These are phyloP conservation scores for Aureobasidium sp. DNA, from an alignment of 2,329 filamentous ascomycete species.

Conservation along the genomic window DNA sequence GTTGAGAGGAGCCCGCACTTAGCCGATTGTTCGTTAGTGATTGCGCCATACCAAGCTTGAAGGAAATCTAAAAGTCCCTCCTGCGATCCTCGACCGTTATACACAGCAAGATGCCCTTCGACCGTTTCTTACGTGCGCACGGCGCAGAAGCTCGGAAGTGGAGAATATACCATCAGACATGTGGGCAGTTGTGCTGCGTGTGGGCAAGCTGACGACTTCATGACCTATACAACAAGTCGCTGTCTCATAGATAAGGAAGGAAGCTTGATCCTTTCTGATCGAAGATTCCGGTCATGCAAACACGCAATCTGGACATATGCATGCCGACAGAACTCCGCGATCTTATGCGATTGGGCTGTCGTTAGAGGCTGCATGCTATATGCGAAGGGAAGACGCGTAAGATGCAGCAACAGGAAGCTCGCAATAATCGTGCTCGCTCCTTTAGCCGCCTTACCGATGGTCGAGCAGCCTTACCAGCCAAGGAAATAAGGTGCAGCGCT, in stretches of 20 bases:
- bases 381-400: neutral
- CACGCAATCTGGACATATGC: neutral
- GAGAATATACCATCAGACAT: neutral
- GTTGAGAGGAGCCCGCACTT: neutral
- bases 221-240: neutral
- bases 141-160: neutral
- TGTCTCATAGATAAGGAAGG: slow-evolving; percentile 1
- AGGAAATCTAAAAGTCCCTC: neutral
- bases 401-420: neutral
- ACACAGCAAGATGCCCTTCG: too few species aligned
- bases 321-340: neutral
- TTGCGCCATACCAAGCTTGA: neutral
- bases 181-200: too few species aligned
- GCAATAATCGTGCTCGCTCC: neutral
- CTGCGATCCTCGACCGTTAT: neutral
- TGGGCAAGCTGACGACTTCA: neutral
- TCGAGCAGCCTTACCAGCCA: neutral
- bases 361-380: neutral
- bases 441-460: neutral
- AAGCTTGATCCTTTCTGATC: neutral
- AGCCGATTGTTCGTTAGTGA: neutral
- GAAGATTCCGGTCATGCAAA: neutral
- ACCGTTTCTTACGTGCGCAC: slow-evolving; percentile 3
- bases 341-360: neutral
- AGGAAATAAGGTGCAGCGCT: neutral